Base-by-base conservation (phyloP, 179 eudicot genomes). In the Sideroxylon spinosum region DNA sequence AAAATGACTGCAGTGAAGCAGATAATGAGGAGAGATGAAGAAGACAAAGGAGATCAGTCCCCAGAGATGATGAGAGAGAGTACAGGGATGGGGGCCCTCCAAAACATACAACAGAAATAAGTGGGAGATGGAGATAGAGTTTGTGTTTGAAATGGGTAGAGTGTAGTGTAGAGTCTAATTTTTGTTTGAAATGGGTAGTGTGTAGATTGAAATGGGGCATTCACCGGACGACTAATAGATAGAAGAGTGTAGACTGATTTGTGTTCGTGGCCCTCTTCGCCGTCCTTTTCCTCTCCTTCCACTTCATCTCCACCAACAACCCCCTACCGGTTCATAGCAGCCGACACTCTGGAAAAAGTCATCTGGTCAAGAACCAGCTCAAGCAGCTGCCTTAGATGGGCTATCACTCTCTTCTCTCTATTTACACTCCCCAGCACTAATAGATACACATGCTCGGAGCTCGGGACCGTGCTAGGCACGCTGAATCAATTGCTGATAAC, bases 181-280 rank as follows among this genome's bases (percentile, higher is more conserved):
- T n/a, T n/a, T n/a, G n/a, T n/a, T n/a, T n/a, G n/a, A n/a, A n/a
- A n/a, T n/a, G n/a, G n/a, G n/a, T n/a, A n/a, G n/a, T n/a, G n/a
- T n/a, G n/a, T n/a, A n/a, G n/a, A n/a, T n/a, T n/a, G n/a, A n/a
- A n/a, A n/a, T n/a, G n/a, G n/a, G n/a, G n/a, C n/a, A n/a, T n/a
- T n/a, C n/a, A n/a, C n/a, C n/a, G n/a, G n/a, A n/a, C n/a, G n/a
- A n/a, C n/a, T n/a, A n/a, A n/a, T n/a, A n/a, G n/a, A n/a, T n/a
- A n/a, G n/a, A n/a, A n/a, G n/a, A n/a, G n/a, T n/a, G n/a, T n/a
- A n/a, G n/a, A n/a, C n/a, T n/a, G n/a, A n/a, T n/a, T n/a, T n/a
- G n/a, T n/a, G n/a, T 93, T 93, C 67, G 98, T 93, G 0, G 98
- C 98, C 0, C 81, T 93, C 0, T 93, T 93, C 79, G 98, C 98